phyloP scores from a whole-genome alignment of 140 eudicot species.

The Cichorium intybus region DNA sequence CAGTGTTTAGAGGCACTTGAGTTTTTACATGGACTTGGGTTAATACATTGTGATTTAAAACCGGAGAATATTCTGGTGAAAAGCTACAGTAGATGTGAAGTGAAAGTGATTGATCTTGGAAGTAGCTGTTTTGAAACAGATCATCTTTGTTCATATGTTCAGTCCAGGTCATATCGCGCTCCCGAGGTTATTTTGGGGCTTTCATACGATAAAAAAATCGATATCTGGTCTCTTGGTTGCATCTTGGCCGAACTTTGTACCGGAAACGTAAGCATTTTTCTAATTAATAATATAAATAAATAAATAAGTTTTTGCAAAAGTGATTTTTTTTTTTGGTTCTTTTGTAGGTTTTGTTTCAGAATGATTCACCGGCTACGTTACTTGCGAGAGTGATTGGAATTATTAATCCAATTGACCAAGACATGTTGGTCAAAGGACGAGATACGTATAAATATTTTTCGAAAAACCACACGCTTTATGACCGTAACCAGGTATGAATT shows the following conservation, averaged over 20 bases:
- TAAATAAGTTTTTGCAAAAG: too few species aligned
- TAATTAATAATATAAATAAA: too few species aligned
- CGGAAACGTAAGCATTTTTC: slow-evolving; percentile 69
- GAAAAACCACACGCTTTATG: slow-evolving; percentile 97
- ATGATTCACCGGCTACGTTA: slow-evolving; percentile 97
- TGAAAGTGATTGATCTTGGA: slow-evolving; percentile 98
- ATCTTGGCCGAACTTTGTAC: slow-evolving; percentile 99
- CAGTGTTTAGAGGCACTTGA: slow-evolving; percentile 96
- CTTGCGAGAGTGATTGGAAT: slow-evolving; percentile 97
- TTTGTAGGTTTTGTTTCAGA: slow-evolving; percentile 90
- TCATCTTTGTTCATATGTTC: slow-evolving; percentile 98
- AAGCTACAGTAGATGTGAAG: slow-evolving; percentile 99
- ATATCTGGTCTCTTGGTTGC: slow-evolving; percentile 99
- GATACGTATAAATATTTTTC: slow-evolving; percentile 93
- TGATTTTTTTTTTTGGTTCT: neutral
- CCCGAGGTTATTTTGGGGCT: slow-evolving; percentile 98
- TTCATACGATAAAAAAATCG: slow-evolving; percentile 88
- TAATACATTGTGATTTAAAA: slow-evolving; percentile 97
- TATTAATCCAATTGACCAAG: slow-evolving; percentile 79
- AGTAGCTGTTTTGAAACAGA: slow-evolving; percentile 98
- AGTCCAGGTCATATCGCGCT: slow-evolving; percentile 96
- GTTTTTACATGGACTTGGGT: slow-evolving; percentile 90
- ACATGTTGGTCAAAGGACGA: slow-evolving; percentile 90
- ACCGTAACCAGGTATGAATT: slow-evolving; percentile 89
- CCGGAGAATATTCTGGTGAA: slow-evolving; percentile 98